These are phyloP conservation scores for Coemansia furcata DNA, from an alignment of 192 early-diverging fungal genomes.

Conservation along the genomic window DNA sequence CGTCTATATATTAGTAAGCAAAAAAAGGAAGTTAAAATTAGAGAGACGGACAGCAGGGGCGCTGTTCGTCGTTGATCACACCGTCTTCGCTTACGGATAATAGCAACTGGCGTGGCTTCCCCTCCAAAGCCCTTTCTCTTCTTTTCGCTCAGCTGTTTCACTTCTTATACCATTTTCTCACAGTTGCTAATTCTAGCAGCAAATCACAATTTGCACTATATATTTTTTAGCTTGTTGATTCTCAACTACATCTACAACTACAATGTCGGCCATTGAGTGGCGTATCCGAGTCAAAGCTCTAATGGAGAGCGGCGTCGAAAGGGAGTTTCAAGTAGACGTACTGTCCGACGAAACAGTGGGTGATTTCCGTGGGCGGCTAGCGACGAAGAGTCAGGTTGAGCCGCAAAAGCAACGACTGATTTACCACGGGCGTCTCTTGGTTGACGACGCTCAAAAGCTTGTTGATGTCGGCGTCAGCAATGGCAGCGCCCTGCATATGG, in stretches of 20 bases:
- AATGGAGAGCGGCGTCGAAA: conserved; percentile 36
- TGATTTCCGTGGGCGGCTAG: conserved; percentile 28
- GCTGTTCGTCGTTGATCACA: not conserved
- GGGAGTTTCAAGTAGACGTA: conserved; percentile 17
- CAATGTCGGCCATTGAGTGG: conserved; percentile 21
- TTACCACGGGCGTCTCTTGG: conserved; percentile 40
- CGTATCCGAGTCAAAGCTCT: conserved; percentile 43
- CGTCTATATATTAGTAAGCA: too few relatives aligned
- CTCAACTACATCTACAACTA: not conserved
- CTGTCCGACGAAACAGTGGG: conserved; percentile 35
- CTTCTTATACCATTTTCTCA: not conserved
- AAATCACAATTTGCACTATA: not conserved
- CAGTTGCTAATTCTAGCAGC: not conserved
- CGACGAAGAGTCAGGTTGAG: conserved; percentile 34
- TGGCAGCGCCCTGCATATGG: conserved; percentile 48
- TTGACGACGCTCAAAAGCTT: conserved; percentile 30
- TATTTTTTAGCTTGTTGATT: not conserved
- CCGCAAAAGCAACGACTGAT: conserved; percentile 46
- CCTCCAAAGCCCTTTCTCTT: too few relatives aligned
- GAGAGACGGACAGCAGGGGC: not conserved
- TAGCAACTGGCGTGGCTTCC: too few relatives aligned
- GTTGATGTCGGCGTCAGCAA: conserved; percentile 31
- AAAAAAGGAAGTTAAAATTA: not conserved
- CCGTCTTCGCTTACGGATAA: not conserved
- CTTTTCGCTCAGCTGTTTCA: not conserved